Conservation (phyloP, 225 moss, liverwort and hornwort genomes). For the Thuidium tamariscinum region DNA sequence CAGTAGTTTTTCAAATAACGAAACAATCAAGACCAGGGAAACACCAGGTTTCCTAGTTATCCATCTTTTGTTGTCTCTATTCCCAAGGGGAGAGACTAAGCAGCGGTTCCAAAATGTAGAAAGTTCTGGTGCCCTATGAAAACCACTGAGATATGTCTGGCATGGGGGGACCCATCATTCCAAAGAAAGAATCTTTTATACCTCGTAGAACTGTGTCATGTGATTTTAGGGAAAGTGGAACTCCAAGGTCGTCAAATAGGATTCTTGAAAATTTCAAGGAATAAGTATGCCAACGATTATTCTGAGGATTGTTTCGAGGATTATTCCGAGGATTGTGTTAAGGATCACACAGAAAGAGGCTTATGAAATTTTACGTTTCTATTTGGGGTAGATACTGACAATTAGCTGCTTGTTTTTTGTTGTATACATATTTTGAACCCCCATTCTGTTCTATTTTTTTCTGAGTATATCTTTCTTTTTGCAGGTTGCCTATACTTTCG, state of each 20-base stretch:
- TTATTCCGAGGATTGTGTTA: not conserved
- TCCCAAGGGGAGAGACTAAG: not conserved
- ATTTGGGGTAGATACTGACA: not conserved
- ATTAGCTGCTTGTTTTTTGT: not conserved
- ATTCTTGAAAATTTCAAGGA: not conserved
- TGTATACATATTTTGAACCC: not conserved
- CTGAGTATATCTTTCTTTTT: not conserved
- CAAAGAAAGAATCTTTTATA: not conserved
- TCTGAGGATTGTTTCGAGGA: not conserved
- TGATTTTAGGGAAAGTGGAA: not conserved
- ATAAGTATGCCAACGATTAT: not conserved
- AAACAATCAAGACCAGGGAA: not conserved
- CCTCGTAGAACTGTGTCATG: not conserved
- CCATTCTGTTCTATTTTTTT: not conserved
- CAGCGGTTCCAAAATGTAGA: not conserved
- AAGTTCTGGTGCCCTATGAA: not conserved
- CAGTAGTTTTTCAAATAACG: not conserved
- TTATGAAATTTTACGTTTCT: not conserved
- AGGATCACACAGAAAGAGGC: not conserved
- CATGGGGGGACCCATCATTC: not conserved
- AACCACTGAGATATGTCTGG: not conserved
- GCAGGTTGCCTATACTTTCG: slow-evolving; percentile 96
- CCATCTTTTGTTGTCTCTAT: not conserved
- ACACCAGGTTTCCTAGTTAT: not conserved
- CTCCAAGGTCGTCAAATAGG: not conserved